Evolutionary conservation across 495 filamentous ascomycete genomes (phyloP), one percentile per base, ranked within the genome.

Genomic region (Annulohypoxylon bovei): DNA sequence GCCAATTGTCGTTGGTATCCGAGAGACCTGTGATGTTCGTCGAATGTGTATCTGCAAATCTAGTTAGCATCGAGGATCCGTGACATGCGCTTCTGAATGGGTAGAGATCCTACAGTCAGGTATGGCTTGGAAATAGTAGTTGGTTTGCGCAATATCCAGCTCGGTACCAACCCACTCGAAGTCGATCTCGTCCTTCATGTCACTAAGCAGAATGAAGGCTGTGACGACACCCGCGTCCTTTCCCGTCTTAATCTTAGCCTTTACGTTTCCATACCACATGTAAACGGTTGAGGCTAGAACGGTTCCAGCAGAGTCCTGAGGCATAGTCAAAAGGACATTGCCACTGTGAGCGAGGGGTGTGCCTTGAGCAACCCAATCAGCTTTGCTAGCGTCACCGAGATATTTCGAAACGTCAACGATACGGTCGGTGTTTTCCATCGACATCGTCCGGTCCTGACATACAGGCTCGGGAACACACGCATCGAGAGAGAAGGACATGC

Each of bases 161-260:
- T 98, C 92, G 49, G 86, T 85, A 61, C 95, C 95, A 59, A 99
- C 88, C 76, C 89, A 99, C 81, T 99, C 95, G 76, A 92, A 98
- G 79, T 99, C 95, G 75, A 99, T 97, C 79, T 99, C 95, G 75
- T 99, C 95, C 83, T 97, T 97, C 73, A 95, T 91, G 77, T 98
- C 95, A 32, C 90, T 91, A 72, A 98, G 86, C 70, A 98, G 82
- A 77, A 99, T 98, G 78, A 99, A 99, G 12, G 94, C 95, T 20
- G 94, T 93, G 4, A 99, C 93, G 32, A 98, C 95, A 83, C 95
- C 95, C 28, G 81, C 77, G 44, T 93, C 94, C 72, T 91, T 88
- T 63, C 90, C 91, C 6, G 93, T 94, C 87, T 94, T 97, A 79
- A 99, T 82, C 25, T 83, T 91, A 16, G 92, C 93, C 73, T 89